Evolutionary conservation across 345 rosid genomes (phyloP).

Genomic region (Arabidopsis arenosa): DNA sequence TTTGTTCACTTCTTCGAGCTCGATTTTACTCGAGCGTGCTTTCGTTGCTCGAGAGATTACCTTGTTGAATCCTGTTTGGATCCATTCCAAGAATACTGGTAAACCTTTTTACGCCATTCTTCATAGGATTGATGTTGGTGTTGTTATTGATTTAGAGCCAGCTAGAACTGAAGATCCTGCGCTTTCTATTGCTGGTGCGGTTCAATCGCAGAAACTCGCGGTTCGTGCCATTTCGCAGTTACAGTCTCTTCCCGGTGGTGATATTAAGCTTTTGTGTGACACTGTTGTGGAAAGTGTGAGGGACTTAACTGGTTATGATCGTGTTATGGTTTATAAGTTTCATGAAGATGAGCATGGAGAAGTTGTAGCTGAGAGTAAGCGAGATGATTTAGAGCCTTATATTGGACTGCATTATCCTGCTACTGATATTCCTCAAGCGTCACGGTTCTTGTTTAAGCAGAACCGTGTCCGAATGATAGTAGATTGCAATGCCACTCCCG

Average conservation of each 20-base stretch:
- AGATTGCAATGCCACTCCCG: slow-evolving; percentile 75
- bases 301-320: slow-evolving; percentile 89
- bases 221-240: slow-evolving; percentile 89
- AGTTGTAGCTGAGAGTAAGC: slow-evolving; percentile 89
- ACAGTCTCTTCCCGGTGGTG: slow-evolving; percentile 96
- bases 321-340: slow-evolving; percentile 98
- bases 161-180: slow-evolving; percentile 96
- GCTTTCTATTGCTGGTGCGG: slow-evolving; percentile 94
- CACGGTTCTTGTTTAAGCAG: slow-evolving; percentile 92
- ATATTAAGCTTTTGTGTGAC: slow-evolving; percentile 83
- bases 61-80: slow-evolving; percentile 87
- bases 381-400: slow-evolving; percentile 87
- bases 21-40: slow-evolving; percentile 73
- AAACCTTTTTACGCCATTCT: slow-evolving; percentile 89
- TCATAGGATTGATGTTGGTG: slow-evolving; percentile 93
- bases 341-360: slow-evolving; percentile 99
- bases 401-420: slow-evolving; percentile 96
- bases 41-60: slow-evolving; percentile 91
- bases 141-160: slow-evolving; percentile 96
- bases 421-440: slow-evolving; percentile 97
- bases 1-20: slow-evolving; percentile 66
- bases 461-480: slow-evolving; percentile 97
- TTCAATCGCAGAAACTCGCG: slow-evolving; percentile 94
- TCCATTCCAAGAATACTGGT: slow-evolving; percentile 82
- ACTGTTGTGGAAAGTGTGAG: slow-evolving; percentile 89